Conservation (phyloP, 305 asterid genomes). For the Fraxinus dipetala region DNA sequence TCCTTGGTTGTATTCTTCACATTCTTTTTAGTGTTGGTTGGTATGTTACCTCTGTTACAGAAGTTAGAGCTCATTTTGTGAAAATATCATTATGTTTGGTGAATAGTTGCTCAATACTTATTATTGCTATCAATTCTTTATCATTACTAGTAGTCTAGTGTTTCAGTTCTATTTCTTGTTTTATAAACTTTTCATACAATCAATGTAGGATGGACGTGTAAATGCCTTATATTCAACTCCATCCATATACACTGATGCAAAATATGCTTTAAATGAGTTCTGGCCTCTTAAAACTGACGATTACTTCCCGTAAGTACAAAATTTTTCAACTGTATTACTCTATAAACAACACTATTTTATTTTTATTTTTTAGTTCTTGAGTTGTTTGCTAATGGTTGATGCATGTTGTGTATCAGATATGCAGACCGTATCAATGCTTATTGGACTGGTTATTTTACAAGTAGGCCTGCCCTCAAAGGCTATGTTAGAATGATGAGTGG, state of each 20-base stretch:
- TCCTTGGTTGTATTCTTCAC: neutral
- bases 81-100: neutral
- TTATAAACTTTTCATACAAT: slow-evolving; percentile 8
- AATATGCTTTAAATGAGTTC: slow-evolving; percentile 64
- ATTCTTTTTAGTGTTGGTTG: slow-evolving; percentile 8
- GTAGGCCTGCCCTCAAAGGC: slow-evolving; percentile 79
- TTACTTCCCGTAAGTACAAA: slow-evolving; percentile 78
- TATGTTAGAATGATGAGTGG: slow-evolving; percentile 87
- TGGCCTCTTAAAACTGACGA: slow-evolving; percentile 97
- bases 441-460: slow-evolving; percentile 98
- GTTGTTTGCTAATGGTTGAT: slow-evolving; percentile 17
- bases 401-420: slow-evolving; percentile 52
- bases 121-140: slow-evolving; percentile 1
- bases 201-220: slow-evolving; percentile 93
- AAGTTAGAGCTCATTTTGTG: neutral
- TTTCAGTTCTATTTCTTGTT: neutral
- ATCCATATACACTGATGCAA: slow-evolving; percentile 85
- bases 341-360: neutral
- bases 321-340: neutral
- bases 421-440: slow-evolving; percentile 85
- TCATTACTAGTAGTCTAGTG: neutral
- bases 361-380: neutral
- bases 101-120: neutral
- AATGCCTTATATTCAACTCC: slow-evolving; percentile 94
- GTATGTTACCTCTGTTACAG: neutral